These are phyloP conservation scores for Fusarium citri DNA, from an alignment of 2,329 filamentous ascomycete genomes.

Conservation along the genomic window DNA sequence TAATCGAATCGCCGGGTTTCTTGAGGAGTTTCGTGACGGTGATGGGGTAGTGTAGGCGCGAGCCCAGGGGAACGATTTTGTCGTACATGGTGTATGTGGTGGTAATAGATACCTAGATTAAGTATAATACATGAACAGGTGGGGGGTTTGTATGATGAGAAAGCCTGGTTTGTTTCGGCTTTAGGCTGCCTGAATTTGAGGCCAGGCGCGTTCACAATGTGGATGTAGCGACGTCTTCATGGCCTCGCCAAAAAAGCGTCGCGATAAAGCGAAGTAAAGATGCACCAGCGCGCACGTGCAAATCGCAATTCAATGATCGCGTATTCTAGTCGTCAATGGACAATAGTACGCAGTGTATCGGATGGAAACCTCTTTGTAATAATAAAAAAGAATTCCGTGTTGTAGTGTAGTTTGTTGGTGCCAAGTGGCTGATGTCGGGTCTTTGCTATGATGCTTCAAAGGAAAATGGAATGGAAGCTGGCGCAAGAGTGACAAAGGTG, in stretches of 20 bases:
- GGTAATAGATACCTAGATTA: not conserved
- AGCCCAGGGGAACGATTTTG: slow-evolving; percentile 63
- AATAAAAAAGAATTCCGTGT: not conserved
- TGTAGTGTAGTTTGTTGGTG: not conserved
- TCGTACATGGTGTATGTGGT: slow-evolving; percentile 51
- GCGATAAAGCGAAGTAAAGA: slow-evolving; percentile 28
- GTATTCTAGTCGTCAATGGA: slow-evolving; percentile 25
- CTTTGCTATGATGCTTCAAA: slow-evolving; percentile 18
- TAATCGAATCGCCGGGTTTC: slow-evolving; percentile 77
- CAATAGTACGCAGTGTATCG: not conserved
- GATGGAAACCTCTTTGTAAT: not conserved
- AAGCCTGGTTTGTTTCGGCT: not conserved
- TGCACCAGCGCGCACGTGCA: slow-evolving; percentile 29
- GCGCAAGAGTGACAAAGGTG: slow-evolving; percentile 34
- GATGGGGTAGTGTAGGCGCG: slow-evolving; percentile 88
- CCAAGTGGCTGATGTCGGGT: slow-evolving; percentile 9
- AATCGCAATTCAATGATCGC: slow-evolving; percentile 23
- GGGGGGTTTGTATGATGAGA: not conserved
- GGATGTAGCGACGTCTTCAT: slow-evolving; percentile 42
- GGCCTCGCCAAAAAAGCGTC: slow-evolving; percentile 44
- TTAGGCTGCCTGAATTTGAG: not conserved
- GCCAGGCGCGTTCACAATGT: slow-evolving; percentile 12
- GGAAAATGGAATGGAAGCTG: slow-evolving; percentile 26
- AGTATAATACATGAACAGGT: not conserved
- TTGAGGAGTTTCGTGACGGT: slow-evolving; percentile 89